Percentiles rank a stretch among this genome's conserved stretches.
phyloP scores from a whole-genome alignment of 2,329 filamentous ascomycete species.

The Elsinoe ampelina region DNA sequence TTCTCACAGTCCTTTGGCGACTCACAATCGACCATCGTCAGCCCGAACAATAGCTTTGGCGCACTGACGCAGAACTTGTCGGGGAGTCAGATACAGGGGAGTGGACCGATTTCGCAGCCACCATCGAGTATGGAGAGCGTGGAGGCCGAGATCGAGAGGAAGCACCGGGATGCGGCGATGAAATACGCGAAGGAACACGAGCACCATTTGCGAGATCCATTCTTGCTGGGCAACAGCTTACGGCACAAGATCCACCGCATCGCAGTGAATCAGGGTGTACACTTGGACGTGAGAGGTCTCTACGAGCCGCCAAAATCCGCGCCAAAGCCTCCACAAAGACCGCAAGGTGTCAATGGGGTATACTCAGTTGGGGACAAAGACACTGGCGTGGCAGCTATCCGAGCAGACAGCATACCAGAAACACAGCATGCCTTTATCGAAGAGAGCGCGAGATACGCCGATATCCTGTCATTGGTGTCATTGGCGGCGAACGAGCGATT shows the following conservation, averaged over 20 bases:
- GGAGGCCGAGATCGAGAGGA: constrained; percentile 55
- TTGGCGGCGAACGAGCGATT: constrained; percentile 74
- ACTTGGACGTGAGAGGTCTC: constrained; percentile 49
- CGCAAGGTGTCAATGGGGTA: constrained; percentile 22
- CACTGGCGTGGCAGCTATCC: constrained; percentile 21
- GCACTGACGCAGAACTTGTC: constrained; percentile 33
- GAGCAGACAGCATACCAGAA: constrained; percentile 26
- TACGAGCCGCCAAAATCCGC: constrained; percentile 31
- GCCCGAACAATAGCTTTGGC: constrained; percentile 39
- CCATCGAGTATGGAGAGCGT: constrained; percentile 56
- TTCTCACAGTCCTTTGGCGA: constrained; percentile 23
- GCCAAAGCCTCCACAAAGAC: constrained; percentile 14
- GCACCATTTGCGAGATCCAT: constrained; percentile 64
- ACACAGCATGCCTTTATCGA: constrained; percentile 55
- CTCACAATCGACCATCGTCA: constrained; percentile 25
- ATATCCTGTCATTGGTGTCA: constrained; percentile 74
- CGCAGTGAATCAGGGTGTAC: constrained; percentile 49
- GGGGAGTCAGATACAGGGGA: constrained; percentile 30
- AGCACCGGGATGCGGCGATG: constrained; percentile 57
- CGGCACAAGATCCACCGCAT: constrained; percentile 49
- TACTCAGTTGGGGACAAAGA: constrained; percentile 19
- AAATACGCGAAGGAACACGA: constrained; percentile 51
- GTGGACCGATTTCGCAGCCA: constrained; percentile 41
- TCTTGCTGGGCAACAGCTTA: constrained; percentile 55
- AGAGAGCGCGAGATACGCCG: constrained; percentile 61